A percentile compares a stretch with the other conserved stretches of the same genome.
phyloP scores from a whole-genome alignment of 2,329 filamentous ascomycete genomes.

The Laburnicola sp. region DNA sequence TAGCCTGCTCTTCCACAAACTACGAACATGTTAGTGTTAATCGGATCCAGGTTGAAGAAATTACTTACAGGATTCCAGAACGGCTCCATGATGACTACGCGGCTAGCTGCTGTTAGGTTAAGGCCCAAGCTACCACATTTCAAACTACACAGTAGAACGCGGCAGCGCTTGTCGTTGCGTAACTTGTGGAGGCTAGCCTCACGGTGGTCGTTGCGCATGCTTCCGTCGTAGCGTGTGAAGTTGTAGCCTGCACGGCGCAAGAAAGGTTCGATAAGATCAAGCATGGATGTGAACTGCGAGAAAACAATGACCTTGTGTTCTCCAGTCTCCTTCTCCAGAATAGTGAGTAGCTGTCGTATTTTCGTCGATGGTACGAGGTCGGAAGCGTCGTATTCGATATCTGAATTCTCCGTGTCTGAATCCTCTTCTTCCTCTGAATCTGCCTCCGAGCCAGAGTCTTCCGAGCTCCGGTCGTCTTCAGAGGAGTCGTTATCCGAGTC shows the following conservation, averaged over 20 bases:
- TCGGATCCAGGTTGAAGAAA: background rate
- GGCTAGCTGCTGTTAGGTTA: conserved; percentile 89
- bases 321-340: conserved; percentile 75
- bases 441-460: conserved; percentile 42
- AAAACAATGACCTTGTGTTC: conserved; percentile 98
- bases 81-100: conserved; percentile 92
- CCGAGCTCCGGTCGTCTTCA: conserved; percentile 32
- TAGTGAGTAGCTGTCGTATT: conserved; percentile 79
- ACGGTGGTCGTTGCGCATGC: conserved; percentile 90
- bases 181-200: conserved; percentile 82
- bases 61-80: conserved; percentile 90
- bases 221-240: conserved; percentile 89
- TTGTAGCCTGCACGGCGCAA: conserved; percentile 72
- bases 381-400: conserved; percentile 47
- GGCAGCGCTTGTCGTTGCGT: conserved; percentile 71
- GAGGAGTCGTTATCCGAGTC: conserved; percentile 49
- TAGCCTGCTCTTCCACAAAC: conserved; percentile 98
- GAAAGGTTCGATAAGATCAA: conserved; percentile 94
- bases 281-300: conserved; percentile 97
- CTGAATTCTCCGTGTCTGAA: conserved; percentile 47
- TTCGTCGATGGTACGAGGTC: conserved; percentile 76
- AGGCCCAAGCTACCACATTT: conserved; percentile 92
- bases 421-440: conserved; percentile 53
- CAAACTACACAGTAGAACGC: conserved; percentile 87
- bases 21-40: conserved; percentile 39